Percentiles rank a stretch among this genome's conserved stretches.
phyloP scores from a whole-genome alignment of 2,329 filamentous ascomycete genomes.

The Colletotrichum graminicola region DNA sequence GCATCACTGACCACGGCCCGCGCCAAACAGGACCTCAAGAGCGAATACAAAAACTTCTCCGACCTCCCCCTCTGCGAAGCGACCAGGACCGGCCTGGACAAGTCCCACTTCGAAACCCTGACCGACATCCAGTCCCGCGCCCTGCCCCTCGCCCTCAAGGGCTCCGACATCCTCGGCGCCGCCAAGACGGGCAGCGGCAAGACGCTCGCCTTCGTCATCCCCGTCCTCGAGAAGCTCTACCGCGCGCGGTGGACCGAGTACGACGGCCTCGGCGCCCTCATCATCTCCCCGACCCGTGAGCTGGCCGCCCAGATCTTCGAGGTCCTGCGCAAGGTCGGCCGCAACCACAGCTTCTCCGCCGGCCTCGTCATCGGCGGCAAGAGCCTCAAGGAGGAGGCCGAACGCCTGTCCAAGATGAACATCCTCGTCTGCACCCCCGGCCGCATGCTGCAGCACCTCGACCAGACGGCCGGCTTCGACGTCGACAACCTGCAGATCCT shows the following conservation, averaged over 20 bases:
- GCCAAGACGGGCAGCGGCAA: constrained; percentile 97
- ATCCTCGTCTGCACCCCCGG: constrained; percentile 96
- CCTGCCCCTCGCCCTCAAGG: constrained; percentile 88
- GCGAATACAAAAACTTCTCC: constrained; percentile 76
- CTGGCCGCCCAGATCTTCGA: constrained; percentile 97
- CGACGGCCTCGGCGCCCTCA: constrained; percentile 91
- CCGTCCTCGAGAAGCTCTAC: constrained; percentile 92
- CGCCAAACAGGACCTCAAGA: constrained; percentile 67
- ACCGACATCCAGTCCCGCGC: constrained; percentile 93
- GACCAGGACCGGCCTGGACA: constrained; percentile 82
- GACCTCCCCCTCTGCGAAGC: constrained; percentile 88
- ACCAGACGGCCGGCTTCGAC: constrained; percentile 91
- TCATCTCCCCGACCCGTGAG: constrained; percentile 94
- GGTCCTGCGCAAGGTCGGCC: constrained; percentile 89
- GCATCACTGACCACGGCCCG: background rate
- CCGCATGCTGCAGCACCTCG: constrained; percentile 93
- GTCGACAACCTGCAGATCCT: constrained; percentile 92
- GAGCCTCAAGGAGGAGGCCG: constrained; percentile 86
- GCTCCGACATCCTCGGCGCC: constrained; percentile 89
- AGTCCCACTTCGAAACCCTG: constrained; percentile 88
- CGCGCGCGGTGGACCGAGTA: constrained; percentile 88
- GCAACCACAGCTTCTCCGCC: constrained; percentile 90
- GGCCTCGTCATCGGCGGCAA: constrained; percentile 95
- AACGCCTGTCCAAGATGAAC: constrained; percentile 91
- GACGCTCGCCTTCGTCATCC: constrained; percentile 91